Base-by-base conservation (phyloP, 176 grass and related monocot species). In the Areca catechu region DNA sequence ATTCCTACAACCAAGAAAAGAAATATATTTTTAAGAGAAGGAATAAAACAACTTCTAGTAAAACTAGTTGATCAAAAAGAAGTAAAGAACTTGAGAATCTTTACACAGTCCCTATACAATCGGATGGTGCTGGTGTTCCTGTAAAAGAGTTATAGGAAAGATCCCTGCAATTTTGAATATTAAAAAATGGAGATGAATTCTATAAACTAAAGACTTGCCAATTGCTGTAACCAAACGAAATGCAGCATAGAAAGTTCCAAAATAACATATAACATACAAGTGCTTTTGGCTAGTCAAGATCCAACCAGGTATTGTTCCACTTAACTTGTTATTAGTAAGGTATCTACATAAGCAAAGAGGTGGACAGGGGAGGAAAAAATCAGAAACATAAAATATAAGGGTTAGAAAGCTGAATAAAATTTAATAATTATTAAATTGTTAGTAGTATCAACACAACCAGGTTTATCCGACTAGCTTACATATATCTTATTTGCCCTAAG, bases 121-220 rank as follows among this genome's bases (percentile, higher is more conserved):
- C 18, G 12, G 49, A 10, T 19, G 23, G 63, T 53, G 63, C 17
- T 43, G 34, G 34, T 52, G 49, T 24, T 66, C 16, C 63, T 18
- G 16, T 66, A 53, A 66, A 66, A 25, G 49, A 66, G 51, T 66
- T 66, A 53, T 53, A 66, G 19, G 63, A 66, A 53, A 66, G 22
- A 53, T 66, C 63, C 49, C 63, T 66, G 63, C 12, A 66, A 53
- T 10, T 12, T 15, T 23, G 14, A 17, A 66, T n/a, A 20, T 43
- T 43, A 43, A 14, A 43, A 43, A 43, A 18, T 43, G 34, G 34
- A 43, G 34, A 43, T 43, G 34, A 43, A 43, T 14, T 43, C 10
- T 43, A 14, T 43, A 2, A 29, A 43, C 34, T 14, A 43, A 43
- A 43, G 1, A 43, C 12, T 10, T 43, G 10, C 9, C 10, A 12